A percentile compares a stretch with the other conserved stretches of the same genome.
phyloP scores from a whole-genome alignment of 345 rosid species.

The Euphorbia peplus region DNA sequence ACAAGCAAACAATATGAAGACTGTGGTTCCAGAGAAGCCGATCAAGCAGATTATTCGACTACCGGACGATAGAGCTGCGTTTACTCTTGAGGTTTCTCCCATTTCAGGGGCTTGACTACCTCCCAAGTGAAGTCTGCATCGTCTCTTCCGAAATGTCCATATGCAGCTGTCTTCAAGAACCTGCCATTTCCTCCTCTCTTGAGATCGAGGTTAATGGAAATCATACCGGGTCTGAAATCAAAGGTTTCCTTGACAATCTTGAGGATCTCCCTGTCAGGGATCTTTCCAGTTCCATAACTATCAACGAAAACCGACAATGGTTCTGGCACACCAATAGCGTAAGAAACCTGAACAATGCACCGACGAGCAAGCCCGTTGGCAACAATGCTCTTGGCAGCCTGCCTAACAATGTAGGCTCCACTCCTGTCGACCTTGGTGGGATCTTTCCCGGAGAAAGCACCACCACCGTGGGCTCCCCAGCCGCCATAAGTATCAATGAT shows the following conservation, averaged over 20 bases:
- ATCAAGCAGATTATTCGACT: conserved; percentile 3
- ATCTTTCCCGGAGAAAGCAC: conserved; percentile 23
- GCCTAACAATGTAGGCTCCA: conserved; percentile 23
- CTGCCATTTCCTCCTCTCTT: conserved; percentile 24
- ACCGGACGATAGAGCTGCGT: background rate
- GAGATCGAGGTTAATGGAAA: conserved; percentile 16
- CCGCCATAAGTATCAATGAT: conserved; percentile 18
- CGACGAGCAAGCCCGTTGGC: conserved; percentile 20
- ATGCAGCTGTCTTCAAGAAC: conserved; percentile 23
- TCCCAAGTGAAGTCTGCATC: conserved; percentile 20
- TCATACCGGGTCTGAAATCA: conserved; percentile 22
- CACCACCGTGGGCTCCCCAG: conserved; percentile 22
- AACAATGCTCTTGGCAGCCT: conserved; percentile 22
- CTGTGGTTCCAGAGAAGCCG: background rate
- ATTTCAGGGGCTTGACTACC: conserved; percentile 20
- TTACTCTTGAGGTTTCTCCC: conserved; percentile 14
- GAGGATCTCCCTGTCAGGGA: conserved; percentile 23
- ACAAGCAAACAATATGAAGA: background rate
- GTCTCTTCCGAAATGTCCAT: conserved; percentile 25
- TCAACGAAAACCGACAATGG: conserved; percentile 19
- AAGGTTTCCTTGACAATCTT: conserved; percentile 21
- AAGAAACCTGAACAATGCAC: conserved; percentile 24
- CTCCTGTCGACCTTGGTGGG: conserved; percentile 25
- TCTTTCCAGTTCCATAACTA: conserved; percentile 17
- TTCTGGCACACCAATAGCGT: conserved; percentile 24